These are phyloP conservation scores for Croton setiger DNA, from an alignment of 441 rosid species.

Conservation along the genomic window DNA sequence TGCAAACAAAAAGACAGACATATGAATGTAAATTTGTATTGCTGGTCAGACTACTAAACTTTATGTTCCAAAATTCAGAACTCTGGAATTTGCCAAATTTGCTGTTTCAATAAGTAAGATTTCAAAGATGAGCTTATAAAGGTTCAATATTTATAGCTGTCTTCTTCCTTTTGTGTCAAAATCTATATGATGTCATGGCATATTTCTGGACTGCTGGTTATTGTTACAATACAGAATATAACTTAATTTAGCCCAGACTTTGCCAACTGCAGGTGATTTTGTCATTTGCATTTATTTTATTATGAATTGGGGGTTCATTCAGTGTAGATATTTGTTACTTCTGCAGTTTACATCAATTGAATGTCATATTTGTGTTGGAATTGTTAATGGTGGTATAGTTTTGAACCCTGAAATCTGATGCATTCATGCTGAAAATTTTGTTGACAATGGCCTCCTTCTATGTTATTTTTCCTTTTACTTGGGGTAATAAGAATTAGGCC, in stretches of 20 bases:
- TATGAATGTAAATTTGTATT: background rate
- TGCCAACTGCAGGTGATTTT: background rate
- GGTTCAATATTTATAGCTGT: background rate
- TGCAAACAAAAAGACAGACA: background rate
- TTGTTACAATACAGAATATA: background rate
- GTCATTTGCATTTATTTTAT: background rate
- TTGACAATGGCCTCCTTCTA: background rate
- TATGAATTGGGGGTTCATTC: background rate
- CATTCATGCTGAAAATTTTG: slow-evolving; percentile 3
- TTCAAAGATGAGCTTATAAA: background rate
- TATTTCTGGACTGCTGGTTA: background rate
- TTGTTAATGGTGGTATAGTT: background rate
- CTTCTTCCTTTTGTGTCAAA: background rate
- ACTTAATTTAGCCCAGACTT: background rate
- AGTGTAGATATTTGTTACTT: background rate
- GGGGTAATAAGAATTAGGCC: background rate
- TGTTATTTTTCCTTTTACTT: background rate
- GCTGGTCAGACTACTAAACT: background rate
- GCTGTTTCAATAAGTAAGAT: background rate
- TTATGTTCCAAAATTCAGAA: background rate
- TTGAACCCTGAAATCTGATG: slow-evolving; percentile 4
- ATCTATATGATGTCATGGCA: background rate
- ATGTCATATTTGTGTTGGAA: background rate
- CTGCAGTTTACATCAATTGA: background rate
- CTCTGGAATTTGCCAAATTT: background rate